Base-by-base conservation (phyloP, 2,329 filamentous ascomycete genomes). In the Graphium sp. region DNA sequence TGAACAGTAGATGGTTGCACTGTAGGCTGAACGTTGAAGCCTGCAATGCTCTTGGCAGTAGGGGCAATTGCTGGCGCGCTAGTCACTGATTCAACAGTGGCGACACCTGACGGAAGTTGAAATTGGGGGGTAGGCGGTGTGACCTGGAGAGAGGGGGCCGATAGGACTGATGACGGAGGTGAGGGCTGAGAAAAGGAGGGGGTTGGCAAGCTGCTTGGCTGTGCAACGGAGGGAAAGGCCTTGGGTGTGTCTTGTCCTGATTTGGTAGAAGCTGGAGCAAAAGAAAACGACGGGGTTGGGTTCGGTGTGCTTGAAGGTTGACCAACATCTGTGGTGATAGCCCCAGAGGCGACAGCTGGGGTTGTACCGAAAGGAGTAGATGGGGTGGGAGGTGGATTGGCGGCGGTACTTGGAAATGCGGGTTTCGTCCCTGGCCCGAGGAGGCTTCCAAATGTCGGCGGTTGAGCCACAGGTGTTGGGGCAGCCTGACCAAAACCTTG, bases 61-160 rank as follows among this genome's bases (percentile, higher is more conserved):
- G 29, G 17, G n/a, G 17, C 10, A 14, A 15, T 23, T 10, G 26
- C 20, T 10, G 29, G 32, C 17, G 20, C 35, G 21, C 26, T 34
- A 14, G 28, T 24, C 4, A 28, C 14, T 13, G 30, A 19, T 12
- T 28, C 19, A 9, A 28, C 18, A 5, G 30, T 12, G 7, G 22
- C 12, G 5, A 26, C 15, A 13, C 31, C 13, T 12, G 17, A 23
- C 17, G 33, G n/a, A 5, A 29, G 22, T 4, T 34, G 23, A 24
- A 35, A 35, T 9, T 26, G 30, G 9, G 36, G 33, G 23, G 36
- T 37, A 8, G 33, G 29, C 7, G 35, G 35, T 11, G 33, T 37
- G 16, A 35, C 24, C 15, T 29, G 35, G 14, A 37, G 33, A 8
- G 33, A 25, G 9, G 36, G 33, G 6, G 34, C 26, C 19, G n/a